phyloP scores from a whole-genome alignment of 2,329 filamentous ascomycete species.

The Fusarium sambucinum region DNA sequence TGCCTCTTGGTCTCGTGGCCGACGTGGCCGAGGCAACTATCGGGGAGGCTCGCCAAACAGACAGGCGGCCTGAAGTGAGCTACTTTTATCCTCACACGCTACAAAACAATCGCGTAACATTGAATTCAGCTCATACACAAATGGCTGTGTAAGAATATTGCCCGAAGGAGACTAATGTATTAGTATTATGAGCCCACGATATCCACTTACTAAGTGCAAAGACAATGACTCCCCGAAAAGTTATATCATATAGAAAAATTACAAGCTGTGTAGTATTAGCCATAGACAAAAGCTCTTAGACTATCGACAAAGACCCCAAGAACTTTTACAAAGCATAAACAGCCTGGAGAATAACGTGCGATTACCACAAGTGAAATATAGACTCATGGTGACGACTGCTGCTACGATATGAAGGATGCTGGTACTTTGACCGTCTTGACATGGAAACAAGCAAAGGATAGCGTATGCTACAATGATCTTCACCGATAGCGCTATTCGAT shows the following conservation, averaged over 20 bases:
- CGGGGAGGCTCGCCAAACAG: slow-evolving; percentile 16
- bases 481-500: not conserved
- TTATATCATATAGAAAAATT: not conserved
- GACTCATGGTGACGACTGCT: not conserved
- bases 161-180: slow-evolving; percentile 1
- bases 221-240: not conserved
- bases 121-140: slow-evolving; percentile 4
- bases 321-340: not conserved
- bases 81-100: not conserved
- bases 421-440: not conserved
- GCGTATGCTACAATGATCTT: not conserved
- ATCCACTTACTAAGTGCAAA: not conserved
- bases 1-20: slow-evolving; percentile 45
- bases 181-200: slow-evolving; percentile 4
- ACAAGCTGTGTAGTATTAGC: not conserved
- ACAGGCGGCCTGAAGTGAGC: slow-evolving; percentile 10
- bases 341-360: not conserved
- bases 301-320: not conserved
- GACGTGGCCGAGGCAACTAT: slow-evolving; percentile 43
- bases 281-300: not conserved
- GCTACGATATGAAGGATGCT: not conserved
- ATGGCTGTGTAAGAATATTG: not conserved
- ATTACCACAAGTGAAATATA: not conserved
- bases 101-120: slow-evolving; percentile 1
- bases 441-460: not conserved